These are phyloP conservation scores for Clonostachys rhizophaga DNA, from an alignment of 2,329 filamentous ascomycete genomes.

Conservation along the genomic window DNA sequence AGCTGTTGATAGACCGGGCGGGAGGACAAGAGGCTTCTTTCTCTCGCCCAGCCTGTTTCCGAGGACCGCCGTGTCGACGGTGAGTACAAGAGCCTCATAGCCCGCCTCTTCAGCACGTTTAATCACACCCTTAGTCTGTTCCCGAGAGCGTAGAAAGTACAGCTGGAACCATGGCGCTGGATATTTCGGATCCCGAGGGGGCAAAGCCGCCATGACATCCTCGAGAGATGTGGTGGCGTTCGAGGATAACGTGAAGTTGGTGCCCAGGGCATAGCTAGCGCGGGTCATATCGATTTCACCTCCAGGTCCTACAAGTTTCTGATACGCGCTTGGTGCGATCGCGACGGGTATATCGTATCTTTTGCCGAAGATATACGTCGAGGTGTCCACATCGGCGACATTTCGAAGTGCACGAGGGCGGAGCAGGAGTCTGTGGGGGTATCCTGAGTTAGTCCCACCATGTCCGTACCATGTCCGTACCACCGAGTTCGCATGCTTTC, in stretches of 20 bases:
- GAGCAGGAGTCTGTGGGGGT: background rate
- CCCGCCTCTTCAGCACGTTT: slow-evolving; percentile 1
- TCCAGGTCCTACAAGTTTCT: slow-evolving; percentile 15
- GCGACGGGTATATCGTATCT: slow-evolving; percentile 15
- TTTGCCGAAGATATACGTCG: slow-evolving; percentile 38
- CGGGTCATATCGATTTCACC: slow-evolving; percentile 19
- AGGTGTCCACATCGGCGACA: slow-evolving; percentile 31
- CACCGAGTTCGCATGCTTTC: too few species aligned
- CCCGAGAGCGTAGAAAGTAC: slow-evolving; percentile 3
- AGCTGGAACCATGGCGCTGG: slow-evolving; percentile 12
- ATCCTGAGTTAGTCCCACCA: too few species aligned
- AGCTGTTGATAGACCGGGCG: background rate
- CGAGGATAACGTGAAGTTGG: slow-evolving; percentile 17
- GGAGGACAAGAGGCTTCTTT: background rate
- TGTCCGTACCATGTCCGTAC: too few species aligned
- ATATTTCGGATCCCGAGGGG: slow-evolving; percentile 3
- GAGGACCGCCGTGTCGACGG: slow-evolving; percentile 11
- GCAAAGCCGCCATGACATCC: slow-evolving; percentile 12
- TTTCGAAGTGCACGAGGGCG: slow-evolving; percentile 36
- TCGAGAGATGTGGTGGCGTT: slow-evolving; percentile 17
- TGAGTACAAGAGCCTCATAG: slow-evolving; percentile 13
- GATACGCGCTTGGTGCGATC: slow-evolving; percentile 19
- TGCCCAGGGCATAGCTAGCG: slow-evolving; percentile 11
- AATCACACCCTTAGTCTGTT: slow-evolving; percentile 1
- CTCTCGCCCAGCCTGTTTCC: slow-evolving; percentile 6